Evolutionary conservation across 331 rosid species (phyloP), one percentile per base, ranked within the genome.

Genomic region (Dryas integrifolia): DNA sequence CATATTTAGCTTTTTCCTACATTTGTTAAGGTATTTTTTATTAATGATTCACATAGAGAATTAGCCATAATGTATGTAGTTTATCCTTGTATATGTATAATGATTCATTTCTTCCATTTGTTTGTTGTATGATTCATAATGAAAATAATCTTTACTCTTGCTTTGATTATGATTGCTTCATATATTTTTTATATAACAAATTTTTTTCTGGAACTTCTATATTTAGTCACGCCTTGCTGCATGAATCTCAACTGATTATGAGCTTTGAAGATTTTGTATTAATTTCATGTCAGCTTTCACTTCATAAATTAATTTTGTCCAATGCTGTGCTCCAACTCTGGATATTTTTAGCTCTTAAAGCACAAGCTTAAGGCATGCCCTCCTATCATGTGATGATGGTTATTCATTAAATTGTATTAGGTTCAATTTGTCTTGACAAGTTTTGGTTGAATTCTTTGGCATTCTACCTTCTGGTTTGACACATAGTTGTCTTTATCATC

Each of bases 401-500:
- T 62, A n/a, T n/a, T 59, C 30, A 14, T 39, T 35, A 2, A 21
- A 13, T 48, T 72, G 39, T 40, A 9, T 40, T 63, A 40, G 35
- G 15, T 40, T 60, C 6, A 7, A 53, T 76, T 66, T 59, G 61
- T 48, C 56, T 65, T 47, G 16, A 57, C 51, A 35, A 57, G 58
- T 51, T 43, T 30, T 30, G 35, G 35, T 30, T 30, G 69, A 44
- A 69, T 56, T 40, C 13, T 65, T 76, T 35, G 65, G 35, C 53
- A 63, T 39, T 62, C 16, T 35, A 50, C 50, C 52, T 56, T 81
- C 62, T 73, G 67, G 73, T 38, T 65, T 80, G 76, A 67, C 18
- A 40, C 35, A 5, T 43, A 49, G 72, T 58, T 78, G 70, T 46
- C 66, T 80, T 81, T 74, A 69, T 84, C 75, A 63, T 77, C 86